These are phyloP conservation scores for Dactylellina sp. DNA, from an alignment of 2,329 filamentous ascomycete genomes.

Conservation along the genomic window DNA sequence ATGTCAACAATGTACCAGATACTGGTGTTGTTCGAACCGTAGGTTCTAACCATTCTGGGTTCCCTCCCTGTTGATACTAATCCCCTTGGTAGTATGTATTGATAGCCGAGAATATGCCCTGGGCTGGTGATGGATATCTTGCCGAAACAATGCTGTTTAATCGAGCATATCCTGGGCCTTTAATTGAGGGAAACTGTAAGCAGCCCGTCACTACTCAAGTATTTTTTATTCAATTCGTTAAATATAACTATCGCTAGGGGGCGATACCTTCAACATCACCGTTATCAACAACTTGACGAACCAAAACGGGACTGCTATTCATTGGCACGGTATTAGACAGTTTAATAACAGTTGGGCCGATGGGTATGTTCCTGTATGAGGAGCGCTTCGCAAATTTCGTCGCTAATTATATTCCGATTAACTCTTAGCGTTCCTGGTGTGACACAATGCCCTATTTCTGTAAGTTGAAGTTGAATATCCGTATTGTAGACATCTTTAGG, in stretches of 20 bases:
- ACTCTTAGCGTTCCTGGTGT: conserved; percentile 5
- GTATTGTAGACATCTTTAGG: background rate
- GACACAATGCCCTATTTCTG: conserved; percentile 8
- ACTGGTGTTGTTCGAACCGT: background rate
- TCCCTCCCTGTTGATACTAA: no score
- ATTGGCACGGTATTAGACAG: conserved; percentile 22
- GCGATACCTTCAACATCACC: conserved; percentile 14
- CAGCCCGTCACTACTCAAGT: no score
- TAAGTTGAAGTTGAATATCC: background rate
- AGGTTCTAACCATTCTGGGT: background rate
- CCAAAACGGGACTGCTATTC: conserved; percentile 20
- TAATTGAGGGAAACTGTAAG: conserved; percentile 7
- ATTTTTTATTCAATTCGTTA: no score
- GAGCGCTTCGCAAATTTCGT: background rate
- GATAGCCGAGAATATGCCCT: conserved; percentile 1
- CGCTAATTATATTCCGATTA: background rate
- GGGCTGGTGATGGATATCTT: conserved; percentile 9
- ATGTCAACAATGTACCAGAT: conserved; percentile 2
- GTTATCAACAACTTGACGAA: conserved; percentile 9
- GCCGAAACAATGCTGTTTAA: conserved; percentile 4
- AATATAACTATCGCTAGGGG: no score
- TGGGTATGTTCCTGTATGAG: background rate
- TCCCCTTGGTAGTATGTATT: background rate
- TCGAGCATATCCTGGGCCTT: conserved; percentile 2
- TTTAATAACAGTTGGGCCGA: conserved; percentile 14